Base-by-base conservation (phyloP, 495 filamentous ascomycete species). In the Aspergillus bridgeri region DNA sequence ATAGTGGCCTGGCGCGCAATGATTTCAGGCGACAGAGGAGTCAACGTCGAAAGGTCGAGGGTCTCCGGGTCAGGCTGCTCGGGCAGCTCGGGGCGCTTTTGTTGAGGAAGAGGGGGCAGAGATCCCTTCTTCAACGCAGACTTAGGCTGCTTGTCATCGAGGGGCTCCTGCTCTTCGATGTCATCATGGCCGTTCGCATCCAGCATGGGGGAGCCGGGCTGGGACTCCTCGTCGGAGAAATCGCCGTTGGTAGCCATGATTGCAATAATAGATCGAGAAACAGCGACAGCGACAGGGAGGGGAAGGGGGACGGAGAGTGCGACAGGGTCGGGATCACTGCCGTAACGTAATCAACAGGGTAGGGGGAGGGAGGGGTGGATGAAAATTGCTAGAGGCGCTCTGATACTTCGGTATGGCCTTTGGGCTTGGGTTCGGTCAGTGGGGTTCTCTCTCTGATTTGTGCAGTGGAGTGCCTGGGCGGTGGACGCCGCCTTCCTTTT, bases 1-100 rank as follows among this genome's bases (percentile, higher is more conserved):
- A 97, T 96, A 38, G 95, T 98, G 21, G 94, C 94, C 82, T 98
- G 94, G 56, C 95, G 86, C 57, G 89, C 86, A 69, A 98, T 98
- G 65, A 98, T 96, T 67, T 98, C 94, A 59, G 94, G 92, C 3
- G 93, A 91, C 56, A 96, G 78, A 42, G 94, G 95, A 53, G 79
- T 90, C 59, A 98, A 75, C 23, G 75, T 82, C 52, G 82, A 81
- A 61, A 95, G 79, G 65, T 96, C 91, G 59, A 98, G 79, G 58
- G 89, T 85, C 63, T 86, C 81, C 62, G 94, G 91, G 60, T 98
- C 87, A 42, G 94, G 94, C 75, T 98, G 94, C 48, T 89, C 86
- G 53, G 94, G 94, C 17, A 96, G 87, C 59, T 79, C 79, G 62
- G 83, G 83, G 59, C 81, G 73, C 65, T 73, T 70, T 23, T 74